A percentile compares a stretch with the other conserved stretches of the same genome.
These are phyloP conservation scores for Nothopassalora personata DNA, from an alignment of 2,329 filamentous ascomycete species.

Conservation along the genomic window DNA sequence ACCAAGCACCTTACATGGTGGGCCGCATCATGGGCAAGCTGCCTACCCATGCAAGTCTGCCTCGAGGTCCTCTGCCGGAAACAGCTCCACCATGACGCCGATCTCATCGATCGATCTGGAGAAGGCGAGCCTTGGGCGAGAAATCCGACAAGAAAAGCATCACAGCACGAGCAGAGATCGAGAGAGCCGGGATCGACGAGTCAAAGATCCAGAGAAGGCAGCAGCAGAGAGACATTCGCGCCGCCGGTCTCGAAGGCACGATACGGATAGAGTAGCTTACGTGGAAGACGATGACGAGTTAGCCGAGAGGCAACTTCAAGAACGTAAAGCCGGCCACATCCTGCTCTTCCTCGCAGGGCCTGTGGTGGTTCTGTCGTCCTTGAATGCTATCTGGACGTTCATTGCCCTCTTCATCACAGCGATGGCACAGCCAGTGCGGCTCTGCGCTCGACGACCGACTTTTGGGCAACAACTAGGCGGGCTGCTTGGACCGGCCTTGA, in stretches of 20 bases:
- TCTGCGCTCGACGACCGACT: slow-evolving; percentile 47
- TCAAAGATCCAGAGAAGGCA: slow-evolving; percentile 25
- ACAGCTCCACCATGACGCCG: slow-evolving; percentile 21
- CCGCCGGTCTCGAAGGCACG: slow-evolving; percentile 7
- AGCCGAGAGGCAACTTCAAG: slow-evolving; percentile 36
- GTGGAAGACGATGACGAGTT: slow-evolving; percentile 33
- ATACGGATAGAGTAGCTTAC: slow-evolving; percentile 17
- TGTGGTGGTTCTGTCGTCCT: slow-evolving; percentile 50
- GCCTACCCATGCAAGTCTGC: slow-evolving; percentile 21
- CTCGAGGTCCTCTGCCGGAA: slow-evolving; percentile 28
- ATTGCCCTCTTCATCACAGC: slow-evolving; percentile 48
- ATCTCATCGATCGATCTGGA: slow-evolving; percentile 30
- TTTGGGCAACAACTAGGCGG: slow-evolving; percentile 48
- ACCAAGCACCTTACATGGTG: slow-evolving; percentile 1
- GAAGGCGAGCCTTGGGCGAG: slow-evolving; percentile 17
- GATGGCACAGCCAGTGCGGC: slow-evolving; percentile 49
- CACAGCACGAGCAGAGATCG: slow-evolving; percentile 18
- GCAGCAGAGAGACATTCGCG: slow-evolving; percentile 13
- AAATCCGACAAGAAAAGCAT: slow-evolving; percentile 10
- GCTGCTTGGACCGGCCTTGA: slow-evolving; percentile 50
- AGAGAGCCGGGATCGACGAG: slow-evolving; percentile 14
- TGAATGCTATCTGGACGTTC: slow-evolving; percentile 51
- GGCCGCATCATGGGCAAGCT: slow-evolving; percentile 11
- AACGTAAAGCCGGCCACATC: slow-evolving; percentile 42
- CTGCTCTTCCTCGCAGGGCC: slow-evolving; percentile 50